Conservation (phyloP, 2,329 filamentous ascomycete genomes). For the Fusarium sp. region DNA sequence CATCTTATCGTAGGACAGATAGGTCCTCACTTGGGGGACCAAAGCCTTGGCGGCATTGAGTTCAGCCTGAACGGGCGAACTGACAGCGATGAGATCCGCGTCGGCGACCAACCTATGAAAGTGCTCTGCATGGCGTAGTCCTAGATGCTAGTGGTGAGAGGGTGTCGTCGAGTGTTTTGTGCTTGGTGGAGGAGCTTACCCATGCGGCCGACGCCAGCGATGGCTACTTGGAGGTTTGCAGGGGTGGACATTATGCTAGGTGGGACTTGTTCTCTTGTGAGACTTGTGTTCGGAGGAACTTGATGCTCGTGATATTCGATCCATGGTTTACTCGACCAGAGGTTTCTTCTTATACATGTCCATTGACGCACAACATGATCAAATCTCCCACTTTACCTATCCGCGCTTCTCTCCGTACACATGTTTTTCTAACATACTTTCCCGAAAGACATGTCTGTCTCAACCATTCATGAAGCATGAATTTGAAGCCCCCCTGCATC, state of each 20-base stretch:
- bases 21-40: background rate
- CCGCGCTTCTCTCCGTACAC: conserved; percentile 2
- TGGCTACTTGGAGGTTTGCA: background rate
- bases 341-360: background rate
- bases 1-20: conserved; percentile 1
- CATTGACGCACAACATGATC: background rate
- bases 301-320: background rate
- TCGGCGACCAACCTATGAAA: background rate
- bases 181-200: background rate
- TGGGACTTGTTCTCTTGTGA: background rate
- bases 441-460: background rate
- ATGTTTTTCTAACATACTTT: background rate
- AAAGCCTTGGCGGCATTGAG: background rate
- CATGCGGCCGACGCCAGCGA: conserved; percentile 5
- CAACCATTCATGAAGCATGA: conserved; percentile 1
- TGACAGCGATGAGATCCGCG: background rate
- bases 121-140: conserved; percentile 3
- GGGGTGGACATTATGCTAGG: background rate
- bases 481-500: background rate
- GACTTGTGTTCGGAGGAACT: background rate
- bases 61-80: background rate
- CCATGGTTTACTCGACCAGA: background rate
- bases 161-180: background rate
- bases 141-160: background rate
- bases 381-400: background rate